Base-by-base conservation (phyloP, 768 basidiomycete species). In the Tricholomella constricta region DNA sequence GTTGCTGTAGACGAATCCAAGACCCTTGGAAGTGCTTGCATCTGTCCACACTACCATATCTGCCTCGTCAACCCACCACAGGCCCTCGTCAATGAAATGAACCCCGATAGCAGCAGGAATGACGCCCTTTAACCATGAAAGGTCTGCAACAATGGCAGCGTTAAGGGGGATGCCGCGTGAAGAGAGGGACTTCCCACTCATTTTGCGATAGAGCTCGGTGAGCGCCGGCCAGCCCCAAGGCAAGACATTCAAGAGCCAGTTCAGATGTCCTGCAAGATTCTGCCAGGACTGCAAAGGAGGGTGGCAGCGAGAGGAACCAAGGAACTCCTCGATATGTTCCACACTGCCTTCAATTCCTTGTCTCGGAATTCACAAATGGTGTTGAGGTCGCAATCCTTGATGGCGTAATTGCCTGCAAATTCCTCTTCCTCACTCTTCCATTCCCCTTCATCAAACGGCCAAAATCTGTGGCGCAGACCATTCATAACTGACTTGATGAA, bases 231-330 rank as follows among this genome's bases (percentile, higher is more conserved):
- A 9, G 4, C 45, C 60, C 60, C 50, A 51, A 5, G 50, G 58
- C 17, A 64, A 47, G 22, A 65, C 72, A 73, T 9, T n/a, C 0
- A 56, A 66, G 26, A 54, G 49, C 72, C 75, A 77, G 51, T 74
- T 75, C 19, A 72, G 41, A 45, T 61, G 65, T 0, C 75, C 72
- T 1, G 55, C 57, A 2, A 74, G 56, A 1, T 45, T 22, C 41
- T 72, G 70, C 45, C 67, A 74, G 1, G 72, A 63, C 0, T 61
- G 48, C 0, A 69, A 56, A 0, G 32, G 15, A 9, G 42, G 51
- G n/a, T 25, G 29, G 6, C 48, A 9, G 5, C 17, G 23, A 0
- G 14, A 4, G 10, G 17, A 29, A 8, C 17, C 11, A 19, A 48
- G 9, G 26, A 52, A 57, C 3, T 38, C 5, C 12, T 32, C 3